A percentile compares a stretch with the other conserved stretches of the same genome.
Conservation (phyloP, 2,329 filamentous ascomycete species). For the Parascedosporium putredinis region DNA sequence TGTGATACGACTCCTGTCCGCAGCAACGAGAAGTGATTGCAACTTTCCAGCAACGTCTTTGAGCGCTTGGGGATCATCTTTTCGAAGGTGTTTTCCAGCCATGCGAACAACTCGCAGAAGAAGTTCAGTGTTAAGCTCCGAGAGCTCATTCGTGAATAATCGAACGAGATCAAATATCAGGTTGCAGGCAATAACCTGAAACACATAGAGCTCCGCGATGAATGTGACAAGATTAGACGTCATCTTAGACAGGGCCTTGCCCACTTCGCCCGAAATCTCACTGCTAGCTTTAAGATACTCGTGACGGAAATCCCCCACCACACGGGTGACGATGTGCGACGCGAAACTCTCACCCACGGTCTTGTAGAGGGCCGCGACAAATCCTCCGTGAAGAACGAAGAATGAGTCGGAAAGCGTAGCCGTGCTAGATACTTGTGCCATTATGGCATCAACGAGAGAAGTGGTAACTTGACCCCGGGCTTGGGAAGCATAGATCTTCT, state of each 20-base stretch:
- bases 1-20: slow-evolving; percentile 61
- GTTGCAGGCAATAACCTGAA: slow-evolving; percentile 73
- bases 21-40: slow-evolving; percentile 57
- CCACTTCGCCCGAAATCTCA: slow-evolving; percentile 16
- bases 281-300: slow-evolving; percentile 42
- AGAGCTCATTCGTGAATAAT: slow-evolving; percentile 61
- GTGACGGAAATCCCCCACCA: slow-evolving; percentile 65
- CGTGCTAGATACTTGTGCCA: slow-evolving; percentile 70
- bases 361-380: slow-evolving; percentile 79
- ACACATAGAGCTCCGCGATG: slow-evolving; percentile 80
- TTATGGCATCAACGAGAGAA: slow-evolving; percentile 63
- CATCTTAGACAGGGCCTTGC: slow-evolving; percentile 4
- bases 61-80: slow-evolving; percentile 78
- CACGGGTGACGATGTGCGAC: slow-evolving; percentile 69
- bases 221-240: slow-evolving; percentile 71
- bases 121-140: slow-evolving; percentile 80
- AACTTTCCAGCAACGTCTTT: slow-evolving; percentile 81
- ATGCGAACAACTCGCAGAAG: slow-evolving; percentile 74
- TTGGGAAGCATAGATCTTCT: slow-evolving; percentile 72
- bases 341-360: slow-evolving; percentile 82
- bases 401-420: slow-evolving; percentile 78
- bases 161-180: slow-evolving; percentile 88
- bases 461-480: slow-evolving; percentile 83
- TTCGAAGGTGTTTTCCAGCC: slow-evolving; percentile 70
- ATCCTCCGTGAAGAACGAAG: slow-evolving; percentile 81